These are phyloP conservation scores for Thalassiosira mediterranea DNA, from an alignment of 352 stramenopile genomes.

Conservation along the genomic window DNA sequence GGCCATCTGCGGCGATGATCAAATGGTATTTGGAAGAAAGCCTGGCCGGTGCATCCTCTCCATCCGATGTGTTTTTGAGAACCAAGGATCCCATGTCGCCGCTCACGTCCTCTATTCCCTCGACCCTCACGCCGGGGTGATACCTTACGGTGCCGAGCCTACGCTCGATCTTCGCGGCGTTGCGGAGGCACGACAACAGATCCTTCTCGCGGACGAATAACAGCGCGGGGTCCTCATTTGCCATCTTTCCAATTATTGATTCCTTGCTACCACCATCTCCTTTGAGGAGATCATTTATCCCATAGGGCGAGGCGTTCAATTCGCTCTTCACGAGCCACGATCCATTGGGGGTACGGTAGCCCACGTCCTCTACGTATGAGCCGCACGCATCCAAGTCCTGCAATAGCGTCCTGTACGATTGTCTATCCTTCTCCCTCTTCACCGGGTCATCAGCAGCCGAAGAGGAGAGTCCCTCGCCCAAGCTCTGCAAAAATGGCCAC, in stretches of 20 bases:
- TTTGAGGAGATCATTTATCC: constrained; percentile 30
- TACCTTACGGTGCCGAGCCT: constrained; percentile 57
- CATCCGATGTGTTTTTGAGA: constrained; percentile 6
- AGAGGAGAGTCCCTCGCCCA: constrained; percentile 10
- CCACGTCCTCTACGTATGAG: constrained; percentile 66
- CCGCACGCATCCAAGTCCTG: constrained; percentile 58
- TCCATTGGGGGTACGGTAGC: constrained; percentile 76
- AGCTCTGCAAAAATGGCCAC: constrained; percentile 51
- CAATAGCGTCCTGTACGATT: constrained; percentile 61
- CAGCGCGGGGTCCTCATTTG: constrained; percentile 50
- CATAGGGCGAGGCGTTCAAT: constrained; percentile 50
- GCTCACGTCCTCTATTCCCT: constrained; percentile 44
- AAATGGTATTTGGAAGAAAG: constrained; percentile 67
- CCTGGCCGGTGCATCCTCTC: not conserved
- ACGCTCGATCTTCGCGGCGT: constrained; percentile 61
- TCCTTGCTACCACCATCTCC: not conserved
- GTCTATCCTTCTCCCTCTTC: constrained; percentile 29
- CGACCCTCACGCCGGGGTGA: constrained; percentile 44
- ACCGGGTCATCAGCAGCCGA: constrained; percentile 10
- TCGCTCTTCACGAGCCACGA: constrained; percentile 72
- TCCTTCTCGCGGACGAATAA: constrained; percentile 80
- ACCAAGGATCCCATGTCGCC: constrained; percentile 39
- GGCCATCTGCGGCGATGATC: constrained; percentile 78
- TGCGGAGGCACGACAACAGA: constrained; percentile 60
- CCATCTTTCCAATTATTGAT: constrained; percentile 2